A percentile compares a stretch with the other conserved stretches of the same genome.
Conservation (phyloP, 352 stramenopile genomes). For the Phytophthora meadii region DNA sequence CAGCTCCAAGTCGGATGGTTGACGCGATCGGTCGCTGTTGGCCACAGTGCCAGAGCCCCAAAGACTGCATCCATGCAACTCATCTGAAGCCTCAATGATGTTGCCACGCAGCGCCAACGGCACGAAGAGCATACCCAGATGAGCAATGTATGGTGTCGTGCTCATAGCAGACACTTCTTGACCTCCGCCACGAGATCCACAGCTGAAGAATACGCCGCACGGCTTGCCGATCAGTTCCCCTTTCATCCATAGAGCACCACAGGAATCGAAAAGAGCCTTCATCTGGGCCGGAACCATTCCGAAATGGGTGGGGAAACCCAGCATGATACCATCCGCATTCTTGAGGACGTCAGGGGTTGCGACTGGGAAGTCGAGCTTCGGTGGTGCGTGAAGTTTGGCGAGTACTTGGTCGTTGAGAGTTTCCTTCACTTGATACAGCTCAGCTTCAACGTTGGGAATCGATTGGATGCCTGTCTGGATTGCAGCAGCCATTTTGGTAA, state of each 20-base stretch:
- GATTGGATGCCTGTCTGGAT: constrained; percentile 68
- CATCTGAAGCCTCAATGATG: constrained; percentile 49
- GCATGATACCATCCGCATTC: constrained; percentile 81
- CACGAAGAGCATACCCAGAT: constrained; percentile 91
- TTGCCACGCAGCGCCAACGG: constrained; percentile 46
- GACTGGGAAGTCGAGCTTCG: constrained; percentile 67
- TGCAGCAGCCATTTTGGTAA: constrained; percentile 65
- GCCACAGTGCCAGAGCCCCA: constrained; percentile 85
- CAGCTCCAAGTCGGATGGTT: constrained; percentile 77
- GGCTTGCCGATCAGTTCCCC: constrained; percentile 82
- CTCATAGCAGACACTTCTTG: constrained; percentile 88
- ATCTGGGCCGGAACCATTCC: constrained; percentile 83
- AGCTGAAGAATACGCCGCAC: constrained; percentile 81
- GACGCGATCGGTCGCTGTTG: constrained; percentile 72
- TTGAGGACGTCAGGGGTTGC: constrained; percentile 65
- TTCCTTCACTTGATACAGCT: constrained; percentile 75
- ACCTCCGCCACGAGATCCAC: constrained; percentile 68
- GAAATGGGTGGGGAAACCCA: constrained; percentile 85
- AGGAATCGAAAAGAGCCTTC: constrained; percentile 85
- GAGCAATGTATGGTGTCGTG: constrained; percentile 75
- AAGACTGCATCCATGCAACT: constrained; percentile 67
- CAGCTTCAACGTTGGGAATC: constrained; percentile 54
- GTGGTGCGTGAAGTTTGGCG: constrained; percentile 65
- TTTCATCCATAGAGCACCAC: constrained; percentile 73
- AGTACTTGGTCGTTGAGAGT: constrained; percentile 82